Evolutionary conservation across 78 protist species (phyloP).

Genomic region (Bodo saltans): DNA sequence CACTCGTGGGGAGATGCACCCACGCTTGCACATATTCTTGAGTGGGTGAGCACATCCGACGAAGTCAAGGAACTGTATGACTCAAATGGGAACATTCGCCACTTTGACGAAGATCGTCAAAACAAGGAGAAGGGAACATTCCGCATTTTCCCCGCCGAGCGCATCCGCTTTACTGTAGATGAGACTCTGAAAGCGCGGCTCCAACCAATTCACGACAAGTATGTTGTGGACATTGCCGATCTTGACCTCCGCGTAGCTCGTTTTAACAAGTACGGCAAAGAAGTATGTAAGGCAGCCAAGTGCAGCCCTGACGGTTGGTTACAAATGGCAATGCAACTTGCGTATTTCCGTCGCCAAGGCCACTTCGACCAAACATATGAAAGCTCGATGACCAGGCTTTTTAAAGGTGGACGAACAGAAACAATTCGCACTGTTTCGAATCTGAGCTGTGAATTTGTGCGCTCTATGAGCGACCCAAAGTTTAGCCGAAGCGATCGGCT

Average conservation of each 20-base stretch:
- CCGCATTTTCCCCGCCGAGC: background rate
- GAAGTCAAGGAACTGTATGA: background rate
- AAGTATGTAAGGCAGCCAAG: background rate
- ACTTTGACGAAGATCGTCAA: background rate
- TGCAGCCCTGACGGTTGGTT: conserved; percentile 42
- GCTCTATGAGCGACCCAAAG: background rate
- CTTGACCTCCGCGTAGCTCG: background rate
- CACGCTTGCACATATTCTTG: conserved; percentile 34
- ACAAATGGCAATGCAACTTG: conserved; percentile 52
- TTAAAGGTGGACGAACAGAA: conserved; percentile 62
- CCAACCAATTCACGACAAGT: background rate
- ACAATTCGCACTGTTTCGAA: conserved; percentile 43
- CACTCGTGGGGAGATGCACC: conserved; percentile 45
- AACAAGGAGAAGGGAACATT: background rate
- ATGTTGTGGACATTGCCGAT: background rate
- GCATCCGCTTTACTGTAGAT: background rate
- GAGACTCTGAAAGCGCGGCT: background rate
- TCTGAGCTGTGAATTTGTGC: conserved; percentile 19
- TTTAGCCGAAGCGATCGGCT: background rate
- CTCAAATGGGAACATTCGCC: background rate
- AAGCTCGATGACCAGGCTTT: conserved; percentile 44
- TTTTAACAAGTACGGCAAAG: conserved; percentile 29
- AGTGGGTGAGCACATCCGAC: background rate
- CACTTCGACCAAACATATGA: conserved; percentile 46
- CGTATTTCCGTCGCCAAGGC: conserved; percentile 35